Base-by-base conservation (phyloP, 306 rosid species). In the Luffa acutangula region DNA sequence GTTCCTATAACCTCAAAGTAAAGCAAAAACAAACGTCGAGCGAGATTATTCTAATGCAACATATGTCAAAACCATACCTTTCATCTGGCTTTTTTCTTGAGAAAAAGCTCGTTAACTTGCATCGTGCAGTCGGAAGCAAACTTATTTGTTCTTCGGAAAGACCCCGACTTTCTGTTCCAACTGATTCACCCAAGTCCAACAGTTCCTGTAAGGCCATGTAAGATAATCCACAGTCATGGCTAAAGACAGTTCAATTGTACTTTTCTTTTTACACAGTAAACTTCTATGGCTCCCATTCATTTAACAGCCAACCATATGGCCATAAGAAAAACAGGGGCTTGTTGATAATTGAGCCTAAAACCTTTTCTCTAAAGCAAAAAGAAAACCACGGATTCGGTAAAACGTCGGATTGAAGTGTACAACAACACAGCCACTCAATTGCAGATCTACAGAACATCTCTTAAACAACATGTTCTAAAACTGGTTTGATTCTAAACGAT, bases 131-230 rank as follows among this genome's bases (percentile, higher is more conserved):
- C 15, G 97, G 98, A 87, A 94, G 96, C 78, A 75, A 85, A 82
- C 85, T 89, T 74, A 94, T 94, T 45, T 89, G 96, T 75, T 94
- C 97, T 71, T 86, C 86, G 2, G 96, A 84, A 78, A 94, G 97
- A 72, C 98, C 97, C 53, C 96, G 89, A 83, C 89, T 90, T 86
- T 94, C 86, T 69, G 92, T 89, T 84, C 96, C 98, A 81, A 92
- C 94, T 49, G 96, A 89, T 82, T 94, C 98, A 51, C 97, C 96
- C 79, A 92, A 84, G 84, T 92, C 94, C 62, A 94, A 88, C 59
- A 92, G 85, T 83, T 92, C 97, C 98, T 94, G 85, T 41, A 65
- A 79, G 77, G 65, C 33, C 46, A 46, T 33, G 31, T 11, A 78
- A 64, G 45, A 42, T 14, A 7, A 20, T 48, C 62, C 21, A 7